phyloP scores from a whole-genome alignment of 2,329 filamentous ascomycete species.

The Nemania diffusa region DNA sequence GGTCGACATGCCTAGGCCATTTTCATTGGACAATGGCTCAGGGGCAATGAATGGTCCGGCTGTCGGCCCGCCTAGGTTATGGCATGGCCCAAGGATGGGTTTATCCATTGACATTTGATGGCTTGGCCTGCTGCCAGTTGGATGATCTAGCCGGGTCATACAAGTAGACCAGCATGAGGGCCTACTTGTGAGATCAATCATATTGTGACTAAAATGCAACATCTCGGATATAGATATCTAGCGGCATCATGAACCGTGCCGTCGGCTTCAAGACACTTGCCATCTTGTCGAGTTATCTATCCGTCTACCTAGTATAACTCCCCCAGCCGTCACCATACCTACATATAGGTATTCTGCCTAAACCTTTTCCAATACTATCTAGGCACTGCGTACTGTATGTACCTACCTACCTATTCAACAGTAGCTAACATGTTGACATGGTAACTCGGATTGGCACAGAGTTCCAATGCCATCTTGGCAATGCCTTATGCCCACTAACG shows the following conservation, averaged over 20 bases:
- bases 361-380: neutral
- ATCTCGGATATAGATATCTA: constrained; percentile 9
- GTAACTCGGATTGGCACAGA: neutral
- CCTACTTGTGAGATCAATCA: neutral
- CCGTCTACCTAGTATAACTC: too few species aligned
- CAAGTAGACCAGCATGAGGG: constrained; percentile 25
- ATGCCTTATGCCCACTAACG: constrained; percentile 13
- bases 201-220: neutral
- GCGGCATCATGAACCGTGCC: constrained; percentile 7
- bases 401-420: too few species aligned
- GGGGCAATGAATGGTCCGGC: constrained; percentile 7
- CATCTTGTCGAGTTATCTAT: neutral
- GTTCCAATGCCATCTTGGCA: neutral
- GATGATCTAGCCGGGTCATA: constrained; percentile 12
- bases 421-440: constrained; percentile 8
- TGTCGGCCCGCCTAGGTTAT: constrained; percentile 12
- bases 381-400: too few species aligned
- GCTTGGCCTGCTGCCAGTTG: constrained; percentile 17
- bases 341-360: constrained; percentile 19
- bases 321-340: neutral
- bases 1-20: neutral
- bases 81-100: constrained; percentile 25
- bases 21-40: constrained; percentile 17
- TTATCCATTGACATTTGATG: constrained; percentile 20
- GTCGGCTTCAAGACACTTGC: constrained; percentile 2